These are phyloP conservation scores for Pseudocercospora fijiensis DNA, from an alignment of 2,329 filamentous ascomycete genomes.

Conservation along the genomic window DNA sequence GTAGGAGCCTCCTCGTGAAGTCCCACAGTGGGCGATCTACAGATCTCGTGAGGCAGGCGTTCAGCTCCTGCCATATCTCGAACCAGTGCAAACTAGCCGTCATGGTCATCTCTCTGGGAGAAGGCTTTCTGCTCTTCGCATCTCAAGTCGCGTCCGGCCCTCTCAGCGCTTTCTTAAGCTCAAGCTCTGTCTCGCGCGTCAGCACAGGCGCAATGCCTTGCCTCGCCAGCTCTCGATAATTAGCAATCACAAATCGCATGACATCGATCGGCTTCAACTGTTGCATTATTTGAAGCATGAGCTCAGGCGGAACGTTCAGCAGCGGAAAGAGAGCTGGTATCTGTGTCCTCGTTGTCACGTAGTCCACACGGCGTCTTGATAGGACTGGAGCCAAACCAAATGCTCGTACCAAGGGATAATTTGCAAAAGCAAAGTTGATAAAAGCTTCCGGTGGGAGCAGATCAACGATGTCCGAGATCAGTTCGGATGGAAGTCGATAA, in stretches of 20 bases:
- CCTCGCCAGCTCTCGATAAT: slow-evolving; percentile 37
- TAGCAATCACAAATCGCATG: slow-evolving; percentile 42
- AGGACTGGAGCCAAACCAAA: slow-evolving; percentile 41
- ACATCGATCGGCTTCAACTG: slow-evolving; percentile 41
- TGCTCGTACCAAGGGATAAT: slow-evolving; percentile 46
- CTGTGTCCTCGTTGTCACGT: slow-evolving; percentile 34
- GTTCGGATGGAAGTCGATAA: slow-evolving; percentile 47
- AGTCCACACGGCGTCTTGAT: slow-evolving; percentile 33
- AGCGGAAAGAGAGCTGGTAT: slow-evolving; percentile 34
- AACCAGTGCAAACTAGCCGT: not conserved
- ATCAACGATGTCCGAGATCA: slow-evolving; percentile 48
- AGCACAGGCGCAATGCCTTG: slow-evolving; percentile 39
- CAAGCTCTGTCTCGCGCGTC: slow-evolving; percentile 27
- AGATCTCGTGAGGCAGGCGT: not conserved
- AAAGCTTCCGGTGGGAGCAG: slow-evolving; percentile 43
- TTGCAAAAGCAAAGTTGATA: slow-evolving; percentile 49
- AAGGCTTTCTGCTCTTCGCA: not conserved
- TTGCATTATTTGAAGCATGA: slow-evolving; percentile 43
- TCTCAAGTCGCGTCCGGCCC: not conserved
- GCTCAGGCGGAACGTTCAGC: slow-evolving; percentile 42
- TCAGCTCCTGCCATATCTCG: not conserved
- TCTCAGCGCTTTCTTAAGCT: slow-evolving; percentile 7
- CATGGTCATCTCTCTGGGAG: not conserved
- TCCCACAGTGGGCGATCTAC: not conserved
- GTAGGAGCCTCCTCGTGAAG: not conserved